Conservation (phyloP, 768 basidiomycete genomes). For the Coprinopsis sp. region DNA sequence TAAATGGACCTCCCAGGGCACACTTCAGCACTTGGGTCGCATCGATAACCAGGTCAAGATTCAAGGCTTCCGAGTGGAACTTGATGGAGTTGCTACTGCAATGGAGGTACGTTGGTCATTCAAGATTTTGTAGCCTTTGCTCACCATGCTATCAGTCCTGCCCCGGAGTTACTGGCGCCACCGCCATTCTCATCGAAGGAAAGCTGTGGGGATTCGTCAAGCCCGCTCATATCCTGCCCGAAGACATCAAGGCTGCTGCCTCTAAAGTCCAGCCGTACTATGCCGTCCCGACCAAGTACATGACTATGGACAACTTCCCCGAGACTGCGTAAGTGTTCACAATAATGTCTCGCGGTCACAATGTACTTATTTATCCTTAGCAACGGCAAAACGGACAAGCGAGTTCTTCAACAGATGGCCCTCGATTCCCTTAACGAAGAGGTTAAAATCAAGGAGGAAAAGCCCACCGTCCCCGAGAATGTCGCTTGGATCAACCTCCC, state of each 20-base stretch:
- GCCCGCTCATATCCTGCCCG: slow-evolving; percentile 30
- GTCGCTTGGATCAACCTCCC: slow-evolving; percentile 11
- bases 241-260: slow-evolving; percentile 39
- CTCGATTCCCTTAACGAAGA: slow-evolving; percentile 16
- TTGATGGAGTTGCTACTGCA: slow-evolving; percentile 56
- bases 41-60: slow-evolving; percentile 64
- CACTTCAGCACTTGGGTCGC: slow-evolving; percentile 53
- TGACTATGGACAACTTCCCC: slow-evolving; percentile 44
- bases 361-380: slow-evolving; percentile 20
- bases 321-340: slow-evolving; percentile 42
- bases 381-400: slow-evolving; percentile 50
- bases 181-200: slow-evolving; percentile 45
- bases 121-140: not conserved
- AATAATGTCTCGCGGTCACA: not conserved
- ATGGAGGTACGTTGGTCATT: slow-evolving; percentile 42
- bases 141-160: slow-evolving; percentile 29
- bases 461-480: slow-evolving; percentile 9
- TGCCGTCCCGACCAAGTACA: slow-evolving; percentile 46
- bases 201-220: slow-evolving; percentile 55
- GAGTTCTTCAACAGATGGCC: slow-evolving; percentile 36
- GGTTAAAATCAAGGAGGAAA: slow-evolving; percentile 10
- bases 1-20: slow-evolving; percentile 48
- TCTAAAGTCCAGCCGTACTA: slow-evolving; percentile 56
- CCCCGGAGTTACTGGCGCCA: slow-evolving; percentile 39
- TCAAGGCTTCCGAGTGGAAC: slow-evolving; percentile 62